Base-by-base conservation (phyloP, 768 basidiomycete species). In the Zangia roseola region DNA sequence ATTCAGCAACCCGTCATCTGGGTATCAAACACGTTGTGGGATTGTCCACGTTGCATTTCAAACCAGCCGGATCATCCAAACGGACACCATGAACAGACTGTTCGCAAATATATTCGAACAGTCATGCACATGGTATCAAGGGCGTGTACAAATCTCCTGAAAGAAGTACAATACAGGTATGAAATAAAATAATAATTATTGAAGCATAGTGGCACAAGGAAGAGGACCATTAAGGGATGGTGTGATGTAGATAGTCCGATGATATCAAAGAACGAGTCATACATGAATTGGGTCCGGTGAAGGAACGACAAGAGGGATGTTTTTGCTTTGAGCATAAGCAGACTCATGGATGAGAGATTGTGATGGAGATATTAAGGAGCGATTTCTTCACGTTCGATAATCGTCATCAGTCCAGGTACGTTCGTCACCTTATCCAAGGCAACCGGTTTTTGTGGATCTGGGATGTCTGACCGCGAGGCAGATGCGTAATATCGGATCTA, bases 381-480 rank as follows among this genome's bases (percentile, higher is more conserved):
- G 21, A 60, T 38, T 47, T 60, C 68, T 53, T 67, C 71, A 40
- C 82, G 73, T 40, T 69, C 70, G 42, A 83, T 21, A 61, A 89
- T 79, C 33, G 84, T 88, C 88, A 90, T 91, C 25, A 88, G 74
- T 9, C 88, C 88, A 2, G 84, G 83, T 6, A 90, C 74, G 53
- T 78, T 75, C 55, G 70, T 76, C 41, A 77, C 81, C 50, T 78
- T 74, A 49, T 85, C 79, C 40, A 88, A 62, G 1, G 80, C 79
- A 21, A 88, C 78, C 2, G 86, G 86, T 21, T 71, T 73, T 57
- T 76, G 76, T 13, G 86, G 80, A 63, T 90, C 85, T 3, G 71
- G 66, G 3, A 55, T 55, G 8, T 67, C 59, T 3, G 82, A 80
- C 43, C 75, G 78, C 3, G 82, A 78, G 5, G 84, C 83, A 4